These are phyloP conservation scores for Ochromonas danica DNA, from an alignment of 108 stramenopile species.

Conservation along the genomic window DNA sequence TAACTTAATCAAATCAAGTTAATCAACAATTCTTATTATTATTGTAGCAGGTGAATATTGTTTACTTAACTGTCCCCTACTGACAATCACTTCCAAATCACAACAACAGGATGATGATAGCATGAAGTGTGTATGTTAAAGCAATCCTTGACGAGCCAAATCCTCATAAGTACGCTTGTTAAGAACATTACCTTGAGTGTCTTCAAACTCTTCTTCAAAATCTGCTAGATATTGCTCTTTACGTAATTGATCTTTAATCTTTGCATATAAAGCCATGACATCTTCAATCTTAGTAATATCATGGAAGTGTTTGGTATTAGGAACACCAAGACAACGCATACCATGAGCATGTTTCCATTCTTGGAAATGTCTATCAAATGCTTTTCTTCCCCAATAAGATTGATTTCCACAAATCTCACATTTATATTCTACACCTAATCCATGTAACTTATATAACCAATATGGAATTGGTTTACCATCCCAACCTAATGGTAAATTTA, in stretches of 20 bases:
- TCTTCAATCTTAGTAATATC: conserved; percentile 96
- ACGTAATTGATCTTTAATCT: conserved; percentile 69
- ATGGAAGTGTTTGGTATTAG: conserved; percentile 98
- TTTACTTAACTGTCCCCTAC: no score
- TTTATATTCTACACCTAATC: conserved; percentile 89
- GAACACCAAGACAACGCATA: conserved; percentile 94
- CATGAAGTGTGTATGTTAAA: no score
- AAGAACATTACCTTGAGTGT: conserved; percentile 93
- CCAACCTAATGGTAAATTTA: conserved; percentile 95
- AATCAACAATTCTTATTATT: no score
- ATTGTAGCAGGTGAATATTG: no score
- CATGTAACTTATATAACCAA: conserved; percentile 99
- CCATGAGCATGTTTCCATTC: conserved; percentile 92
- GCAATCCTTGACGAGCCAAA: conserved; percentile 85
- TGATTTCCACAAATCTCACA: conserved; percentile 98
- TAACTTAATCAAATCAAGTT: no score
- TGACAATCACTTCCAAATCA: no score
- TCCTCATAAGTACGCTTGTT: conserved; percentile 88
- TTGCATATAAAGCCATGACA: conserved; percentile 81
- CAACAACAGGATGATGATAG: no score
- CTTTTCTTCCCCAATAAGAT: conserved; percentile 84
- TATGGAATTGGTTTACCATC: conserved; percentile 98
- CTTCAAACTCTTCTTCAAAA: conserved; percentile 95
- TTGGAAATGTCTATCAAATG: conserved; percentile 93
- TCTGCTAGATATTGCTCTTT: conserved; percentile 72